Evolutionary conservation across 352 stramenopile species (phyloP), one percentile per base, ranked within the genome.

Genomic region (Globisporangium abappressorium): DNA sequence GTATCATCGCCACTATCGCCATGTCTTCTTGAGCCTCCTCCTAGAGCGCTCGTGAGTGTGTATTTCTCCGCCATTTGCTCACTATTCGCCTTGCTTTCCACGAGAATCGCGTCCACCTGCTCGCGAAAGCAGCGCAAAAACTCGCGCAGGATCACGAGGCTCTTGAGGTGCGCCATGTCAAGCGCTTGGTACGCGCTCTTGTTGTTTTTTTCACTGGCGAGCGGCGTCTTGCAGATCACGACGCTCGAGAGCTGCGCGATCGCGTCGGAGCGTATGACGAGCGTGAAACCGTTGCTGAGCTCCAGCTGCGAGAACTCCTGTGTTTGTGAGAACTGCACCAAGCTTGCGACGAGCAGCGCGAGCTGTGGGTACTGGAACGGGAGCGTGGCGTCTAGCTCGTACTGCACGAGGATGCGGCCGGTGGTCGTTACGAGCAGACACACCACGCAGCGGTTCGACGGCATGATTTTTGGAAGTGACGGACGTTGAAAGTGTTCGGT

Each of bases 391-490:
- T 83, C 77, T 3, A 73, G 67, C 47, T 89, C 79, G 61, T 69
- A 85, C 38, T 84, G 73, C 47, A 91, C 26, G 20, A 91, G 66
- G 12, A 80, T 66, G 9, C 66, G 72, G 7, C 82, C 80, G 7
- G 78, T 80, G 11, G 77, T 79, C 26, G 82, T 91, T 30, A 84
- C 69, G 9, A 87, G 57, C n/a, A 91, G 60, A 49, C 80, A 89
- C 43, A 74, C 79, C 18, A 75, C 68, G 51, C 68, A 68, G 22
- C 14, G n/a, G 18, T 62, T 66, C 28, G 20, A 15, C 2, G 24
- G 28, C 65, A 70, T 66, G 18, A 14, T 61, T 14, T 30, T 36
- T 33, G 30, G 30, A 33, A 33, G 30, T 33, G 30, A 6, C 5
- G 30, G 30, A 33, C 30, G 30, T 33, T 33, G 30, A 33, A 33